Evolutionary conservation across 2,329 filamentous ascomycete species (phyloP).

Genomic region (Fusarium beomiforme): DNA sequence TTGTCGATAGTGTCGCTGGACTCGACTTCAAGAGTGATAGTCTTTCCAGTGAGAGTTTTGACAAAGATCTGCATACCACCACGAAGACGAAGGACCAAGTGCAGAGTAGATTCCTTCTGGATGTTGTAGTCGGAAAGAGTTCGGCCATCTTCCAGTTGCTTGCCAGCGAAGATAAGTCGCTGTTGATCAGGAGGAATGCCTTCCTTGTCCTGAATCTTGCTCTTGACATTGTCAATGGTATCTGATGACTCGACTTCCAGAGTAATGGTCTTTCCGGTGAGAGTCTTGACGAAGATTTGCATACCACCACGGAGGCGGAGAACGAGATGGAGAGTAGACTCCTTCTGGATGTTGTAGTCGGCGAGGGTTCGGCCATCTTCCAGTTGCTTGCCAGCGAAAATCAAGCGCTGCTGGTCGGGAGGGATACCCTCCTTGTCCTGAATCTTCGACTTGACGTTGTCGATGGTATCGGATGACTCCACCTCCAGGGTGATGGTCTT

Average conservation of each 20-base stretch:
- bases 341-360: constrained; percentile 97
- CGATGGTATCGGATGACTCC: constrained; percentile 89
- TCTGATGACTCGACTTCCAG: constrained; percentile 89
- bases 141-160: constrained; percentile 92
- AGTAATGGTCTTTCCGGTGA: constrained; percentile 94
- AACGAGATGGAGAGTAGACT: constrained; percentile 85
- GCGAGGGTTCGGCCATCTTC: constrained; percentile 91
- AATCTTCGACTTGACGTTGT: constrained; percentile 97
- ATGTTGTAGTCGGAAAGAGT: constrained; percentile 97
- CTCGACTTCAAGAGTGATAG: constrained; percentile 91
- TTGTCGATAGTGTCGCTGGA: constrained; percentile 94
- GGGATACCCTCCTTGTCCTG: constrained; percentile 98
- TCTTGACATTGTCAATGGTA: constrained; percentile 94
- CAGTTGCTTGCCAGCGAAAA: constrained; percentile 95
- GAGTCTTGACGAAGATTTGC: constrained; percentile 89
- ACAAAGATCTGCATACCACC: constrained; percentile 84
- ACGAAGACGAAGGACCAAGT: constrained; percentile 82
- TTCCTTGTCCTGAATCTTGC: constrained; percentile 93
- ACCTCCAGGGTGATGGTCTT: constrained; percentile 96
- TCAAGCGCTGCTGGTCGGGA: constrained; percentile 93
- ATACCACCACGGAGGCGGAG: constrained; percentile 90
- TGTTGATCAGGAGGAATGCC: constrained; percentile 96
- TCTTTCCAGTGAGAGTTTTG: constrained; percentile 92
- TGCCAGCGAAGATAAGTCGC: constrained; percentile 91
- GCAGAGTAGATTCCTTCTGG: constrained; percentile 87